These are phyloP conservation scores for Barnettozyma siamensis DNA, from an alignment of 805 yeast genomes.

Conservation along the genomic window DNA sequence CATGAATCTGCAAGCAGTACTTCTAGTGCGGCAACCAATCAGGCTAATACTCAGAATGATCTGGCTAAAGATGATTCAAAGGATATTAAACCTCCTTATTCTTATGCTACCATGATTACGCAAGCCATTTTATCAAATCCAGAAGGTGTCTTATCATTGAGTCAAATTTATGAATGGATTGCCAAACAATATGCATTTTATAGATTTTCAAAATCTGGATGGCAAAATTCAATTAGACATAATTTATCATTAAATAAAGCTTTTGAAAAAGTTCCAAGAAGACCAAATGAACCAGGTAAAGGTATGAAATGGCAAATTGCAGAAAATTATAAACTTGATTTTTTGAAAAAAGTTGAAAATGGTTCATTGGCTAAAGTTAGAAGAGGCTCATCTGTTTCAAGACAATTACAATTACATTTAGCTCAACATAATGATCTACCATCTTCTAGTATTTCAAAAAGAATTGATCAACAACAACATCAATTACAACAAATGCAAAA, in stretches of 20 bases:
- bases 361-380: slow-evolving; percentile 71
- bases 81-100: slow-evolving; percentile 93
- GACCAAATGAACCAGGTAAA: slow-evolving; percentile 95
- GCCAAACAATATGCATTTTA: slow-evolving; percentile 84
- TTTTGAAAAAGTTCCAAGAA: slow-evolving; percentile 93
- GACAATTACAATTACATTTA: slow-evolving; percentile 73
- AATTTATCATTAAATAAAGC: slow-evolving; percentile 93
- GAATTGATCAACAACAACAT: slow-evolving; percentile 29
- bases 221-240: slow-evolving; percentile 98
- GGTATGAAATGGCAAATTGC: slow-evolving; percentile 99
- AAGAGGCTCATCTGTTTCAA: slow-evolving; percentile 75
- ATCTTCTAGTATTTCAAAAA: slow-evolving; percentile 24
- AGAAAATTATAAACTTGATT: slow-evolving; percentile 77
- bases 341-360: slow-evolving; percentile 68
- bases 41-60: slow-evolving; percentile 37
- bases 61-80: slow-evolving; percentile 85
- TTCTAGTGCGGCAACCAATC: slow-evolving; percentile 4
- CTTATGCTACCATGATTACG: slow-evolving; percentile 97
- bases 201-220: slow-evolving; percentile 87
- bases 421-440: slow-evolving; percentile 40
- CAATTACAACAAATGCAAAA: slow-evolving; percentile 31
- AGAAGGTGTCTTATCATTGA: slow-evolving; percentile 82
- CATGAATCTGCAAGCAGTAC: background rate
- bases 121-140: slow-evolving; percentile 88
- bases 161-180: slow-evolving; percentile 92